Conservation (phyloP, 2,329 filamentous ascomycete species). For the Pseudogymnoascus verrucosus region DNA sequence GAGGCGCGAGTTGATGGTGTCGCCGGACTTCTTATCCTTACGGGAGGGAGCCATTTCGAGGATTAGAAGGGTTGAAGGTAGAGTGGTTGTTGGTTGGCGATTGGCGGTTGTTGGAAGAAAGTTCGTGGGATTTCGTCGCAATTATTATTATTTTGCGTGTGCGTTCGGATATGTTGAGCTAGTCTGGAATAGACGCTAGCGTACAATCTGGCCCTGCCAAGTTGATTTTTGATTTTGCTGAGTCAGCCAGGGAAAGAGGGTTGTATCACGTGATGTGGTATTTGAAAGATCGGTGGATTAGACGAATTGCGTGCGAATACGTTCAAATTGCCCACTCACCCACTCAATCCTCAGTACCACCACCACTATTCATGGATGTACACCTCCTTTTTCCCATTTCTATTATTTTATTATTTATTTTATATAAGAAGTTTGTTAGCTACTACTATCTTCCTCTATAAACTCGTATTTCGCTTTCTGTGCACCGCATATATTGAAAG, state of each 20-base stretch:
- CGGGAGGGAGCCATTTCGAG: conserved; percentile 57
- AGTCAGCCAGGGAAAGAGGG: neutral
- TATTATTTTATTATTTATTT: neutral
- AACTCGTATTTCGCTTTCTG: neutral
- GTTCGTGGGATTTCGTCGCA: conserved; percentile 39
- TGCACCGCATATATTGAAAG: neutral
- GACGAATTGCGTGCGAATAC: neutral
- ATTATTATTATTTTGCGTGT: conserved; percentile 8
- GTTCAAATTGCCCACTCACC: neutral
- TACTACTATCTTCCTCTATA: neutral
- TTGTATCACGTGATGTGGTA: neutral
- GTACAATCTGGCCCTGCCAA: neutral
- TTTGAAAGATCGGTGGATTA: neutral
- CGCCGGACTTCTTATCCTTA: conserved; percentile 80
- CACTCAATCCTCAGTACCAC: neutral
- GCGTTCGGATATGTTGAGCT: neutral
- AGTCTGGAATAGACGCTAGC: neutral
- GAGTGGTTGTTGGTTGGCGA: conserved; percentile 31
- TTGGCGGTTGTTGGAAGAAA: conserved; percentile 4
- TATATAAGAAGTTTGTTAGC: neutral
- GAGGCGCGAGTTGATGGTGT: conserved; percentile 60
- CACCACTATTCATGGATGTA: no score
- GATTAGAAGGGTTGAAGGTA: conserved; percentile 17
- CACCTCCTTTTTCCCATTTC: neutral
- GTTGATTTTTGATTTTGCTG: neutral